Conservation (phyloP, 2,329 filamentous ascomycete species). For the Colletotrichum liaoningense region DNA sequence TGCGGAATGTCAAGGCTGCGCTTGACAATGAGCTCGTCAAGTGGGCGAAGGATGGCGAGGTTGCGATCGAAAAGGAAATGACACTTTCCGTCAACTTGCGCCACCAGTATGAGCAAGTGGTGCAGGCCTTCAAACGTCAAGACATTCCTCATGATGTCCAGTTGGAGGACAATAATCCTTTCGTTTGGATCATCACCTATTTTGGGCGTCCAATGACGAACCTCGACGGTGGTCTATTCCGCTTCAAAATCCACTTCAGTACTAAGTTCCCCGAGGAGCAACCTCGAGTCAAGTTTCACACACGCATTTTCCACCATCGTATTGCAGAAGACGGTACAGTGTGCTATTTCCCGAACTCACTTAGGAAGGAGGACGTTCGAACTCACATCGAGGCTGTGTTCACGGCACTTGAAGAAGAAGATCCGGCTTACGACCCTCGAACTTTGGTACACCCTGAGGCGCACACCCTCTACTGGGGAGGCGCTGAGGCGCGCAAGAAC, state of each 20-base stretch:
- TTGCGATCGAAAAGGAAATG: constrained; percentile 72
- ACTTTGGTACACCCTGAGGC: constrained; percentile 89
- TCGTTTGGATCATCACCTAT: constrained; percentile 88
- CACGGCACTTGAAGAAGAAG: constrained; percentile 85
- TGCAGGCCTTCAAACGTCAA: constrained; percentile 77
- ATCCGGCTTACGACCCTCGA: constrained; percentile 89
- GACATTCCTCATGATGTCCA: constrained; percentile 80
- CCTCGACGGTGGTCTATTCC: constrained; percentile 90
- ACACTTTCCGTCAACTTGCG: constrained; percentile 85
- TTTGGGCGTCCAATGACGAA: constrained; percentile 94
- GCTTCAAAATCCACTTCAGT: constrained; percentile 82
- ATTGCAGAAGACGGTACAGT: constrained; percentile 84
- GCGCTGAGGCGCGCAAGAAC: constrained; percentile 79
- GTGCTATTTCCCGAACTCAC: constrained; percentile 78
- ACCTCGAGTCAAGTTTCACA: constrained; percentile 84
- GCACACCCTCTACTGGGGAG: constrained; percentile 88
- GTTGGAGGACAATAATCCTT: constrained; percentile 85
- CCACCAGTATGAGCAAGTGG: constrained; percentile 86
- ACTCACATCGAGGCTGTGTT: constrained; percentile 89
- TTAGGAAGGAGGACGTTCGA: constrained; percentile 78
- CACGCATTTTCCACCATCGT: constrained; percentile 87
- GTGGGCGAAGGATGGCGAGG: constrained; percentile 79
- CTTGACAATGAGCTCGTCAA: constrained; percentile 77
- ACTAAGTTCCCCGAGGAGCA: constrained; percentile 89
- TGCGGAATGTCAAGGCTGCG: constrained; percentile 75